These are phyloP conservation scores for Carex pumila DNA, from an alignment of 176 grass and related monocot species.

Conservation along the genomic window DNA sequence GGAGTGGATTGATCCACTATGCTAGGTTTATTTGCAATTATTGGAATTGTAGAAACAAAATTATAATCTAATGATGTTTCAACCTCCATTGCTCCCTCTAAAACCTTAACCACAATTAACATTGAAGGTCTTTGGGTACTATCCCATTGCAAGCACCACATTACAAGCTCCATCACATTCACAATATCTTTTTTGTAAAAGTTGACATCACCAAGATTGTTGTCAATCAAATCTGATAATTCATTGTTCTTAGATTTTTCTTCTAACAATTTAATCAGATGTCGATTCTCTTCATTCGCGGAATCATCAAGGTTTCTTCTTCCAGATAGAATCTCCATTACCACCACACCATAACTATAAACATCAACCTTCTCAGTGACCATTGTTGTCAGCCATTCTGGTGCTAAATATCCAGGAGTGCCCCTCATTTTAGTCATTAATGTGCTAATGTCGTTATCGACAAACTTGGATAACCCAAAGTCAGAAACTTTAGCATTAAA, in stretches of 20 bases:
- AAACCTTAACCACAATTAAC: too few relatives aligned
- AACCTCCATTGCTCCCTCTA: too few relatives aligned
- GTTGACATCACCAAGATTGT: neutral
- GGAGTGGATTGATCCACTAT: too few relatives aligned
- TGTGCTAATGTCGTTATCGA: constrained; percentile 31
- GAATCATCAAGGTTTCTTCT: too few relatives aligned
- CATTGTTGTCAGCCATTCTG: constrained; percentile 45
- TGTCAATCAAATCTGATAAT: constrained; percentile 31
- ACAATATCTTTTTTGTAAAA: constrained; percentile 21
- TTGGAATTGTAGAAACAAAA: too few relatives aligned
- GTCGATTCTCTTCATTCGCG: too few relatives aligned
- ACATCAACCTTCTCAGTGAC: constrained; percentile 50
- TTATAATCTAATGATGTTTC: too few relatives aligned
- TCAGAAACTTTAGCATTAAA: constrained; percentile 44
- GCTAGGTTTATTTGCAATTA: too few relatives aligned
- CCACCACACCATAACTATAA: constrained; percentile 51
- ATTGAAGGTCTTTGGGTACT: too few relatives aligned
- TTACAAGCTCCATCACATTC: too few relatives aligned
- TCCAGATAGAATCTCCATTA: constrained; percentile 3
- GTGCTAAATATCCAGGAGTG: constrained; percentile 48
- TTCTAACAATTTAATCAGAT: constrained; percentile 35
- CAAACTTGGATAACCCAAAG: constrained; percentile 58
- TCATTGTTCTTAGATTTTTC: constrained; percentile 16
- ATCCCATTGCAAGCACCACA: too few relatives aligned
- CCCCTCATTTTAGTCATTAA: constrained; percentile 40